Conservation (phyloP, 2,329 filamentous ascomycete species). For the Pseudogymnoascus sp. region DNA sequence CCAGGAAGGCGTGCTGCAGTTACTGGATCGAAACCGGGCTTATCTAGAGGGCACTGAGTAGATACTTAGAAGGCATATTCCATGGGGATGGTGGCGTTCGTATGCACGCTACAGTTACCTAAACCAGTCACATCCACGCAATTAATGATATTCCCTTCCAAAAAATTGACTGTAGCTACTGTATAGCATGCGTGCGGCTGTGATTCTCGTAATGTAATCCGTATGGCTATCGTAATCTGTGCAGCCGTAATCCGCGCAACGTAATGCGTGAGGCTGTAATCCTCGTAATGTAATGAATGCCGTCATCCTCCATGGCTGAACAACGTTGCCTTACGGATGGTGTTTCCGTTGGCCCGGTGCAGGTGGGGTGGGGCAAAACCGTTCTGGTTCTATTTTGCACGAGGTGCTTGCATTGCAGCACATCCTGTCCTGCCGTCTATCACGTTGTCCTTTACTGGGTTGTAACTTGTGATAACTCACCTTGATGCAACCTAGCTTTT, state of each 20-base stretch:
- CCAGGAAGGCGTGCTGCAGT: not conserved
- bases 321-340: not conserved
- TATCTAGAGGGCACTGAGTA: not conserved
- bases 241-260: not conserved
- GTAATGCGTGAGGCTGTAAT: not conserved
- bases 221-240: too few species aligned
- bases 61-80: not conserved
- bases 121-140: not conserved
- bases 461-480: not conserved
- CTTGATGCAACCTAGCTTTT: too few species aligned
- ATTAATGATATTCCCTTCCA: not conserved
- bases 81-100: not conserved
- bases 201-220: too few species aligned
- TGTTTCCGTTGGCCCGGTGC: not conserved
- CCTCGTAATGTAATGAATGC: not conserved
- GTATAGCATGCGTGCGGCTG: not conserved
- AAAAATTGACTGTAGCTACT: not conserved
- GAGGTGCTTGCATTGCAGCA: not conserved
- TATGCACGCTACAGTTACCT: not conserved
- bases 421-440: not conserved
- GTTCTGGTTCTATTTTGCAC: not conserved
- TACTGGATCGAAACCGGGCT: not conserved
- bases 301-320: not conserved
- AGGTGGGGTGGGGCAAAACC: not conserved
- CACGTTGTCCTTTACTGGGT: not conserved